phyloP scores from a whole-genome alignment of 257 asterid species.

The Voacanga thouarsii region DNA sequence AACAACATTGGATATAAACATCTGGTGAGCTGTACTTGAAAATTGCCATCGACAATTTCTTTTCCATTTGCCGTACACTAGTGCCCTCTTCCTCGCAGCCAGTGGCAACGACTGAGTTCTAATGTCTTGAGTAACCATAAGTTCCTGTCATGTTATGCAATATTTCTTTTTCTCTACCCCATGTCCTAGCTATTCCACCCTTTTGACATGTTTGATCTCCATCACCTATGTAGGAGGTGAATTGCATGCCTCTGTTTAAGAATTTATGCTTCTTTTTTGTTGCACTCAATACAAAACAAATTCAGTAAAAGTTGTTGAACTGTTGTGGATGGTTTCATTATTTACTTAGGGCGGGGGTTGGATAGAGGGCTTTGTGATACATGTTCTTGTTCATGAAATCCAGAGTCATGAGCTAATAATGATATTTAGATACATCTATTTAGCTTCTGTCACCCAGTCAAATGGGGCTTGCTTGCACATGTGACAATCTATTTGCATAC shows the following conservation, averaged over 20 bases:
- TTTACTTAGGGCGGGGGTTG: not conserved
- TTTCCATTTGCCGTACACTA: not conserved
- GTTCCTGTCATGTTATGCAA: not conserved
- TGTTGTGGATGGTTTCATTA: not conserved
- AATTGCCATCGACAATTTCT: not conserved
- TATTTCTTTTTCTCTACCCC: not conserved
- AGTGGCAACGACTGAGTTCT: not conserved
- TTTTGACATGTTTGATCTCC: too few species aligned
- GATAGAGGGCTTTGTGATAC: not conserved
- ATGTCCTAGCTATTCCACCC: too few species aligned
- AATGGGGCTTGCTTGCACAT: not conserved
- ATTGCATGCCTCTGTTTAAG: not conserved
- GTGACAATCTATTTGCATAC: not conserved
- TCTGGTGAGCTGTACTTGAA: conserved; percentile 54
- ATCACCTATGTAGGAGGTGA: not conserved
- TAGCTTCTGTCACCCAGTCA: not conserved
- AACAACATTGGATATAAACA: conserved; percentile 91
- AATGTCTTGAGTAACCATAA: not conserved
- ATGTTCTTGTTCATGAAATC: not conserved
- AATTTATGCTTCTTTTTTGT: not conserved
- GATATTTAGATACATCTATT: not conserved
- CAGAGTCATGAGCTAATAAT: not conserved
- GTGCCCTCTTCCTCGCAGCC: not conserved
- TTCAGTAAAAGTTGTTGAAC: not conserved
- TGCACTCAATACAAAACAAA: not conserved